Evolutionary conservation across 345 rosid genomes (phyloP), one percentile per base, ranked within the genome.

Genomic region (Sapria himalayana): DNA sequence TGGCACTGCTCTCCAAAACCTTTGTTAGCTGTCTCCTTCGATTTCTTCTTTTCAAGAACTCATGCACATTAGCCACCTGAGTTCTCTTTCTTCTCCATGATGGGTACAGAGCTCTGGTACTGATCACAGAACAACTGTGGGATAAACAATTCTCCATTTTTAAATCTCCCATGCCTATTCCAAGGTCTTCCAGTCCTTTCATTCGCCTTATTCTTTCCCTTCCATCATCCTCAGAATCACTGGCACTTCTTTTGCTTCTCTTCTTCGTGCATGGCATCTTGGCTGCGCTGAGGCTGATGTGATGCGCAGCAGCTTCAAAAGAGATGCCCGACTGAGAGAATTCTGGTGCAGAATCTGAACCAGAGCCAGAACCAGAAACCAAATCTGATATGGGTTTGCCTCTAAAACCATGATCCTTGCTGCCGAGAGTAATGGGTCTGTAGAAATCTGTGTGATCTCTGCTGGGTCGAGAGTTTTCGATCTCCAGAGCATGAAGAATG

Each of bases 201-300:
- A 91, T 91, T 1, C 99, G 79, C 75, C 80, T 80, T 50, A 51
- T 69, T 45, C 93, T 82, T 69, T 71, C 96, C 27, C 66, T 71
- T 50, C 98, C 98, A 69, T 89, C 98, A 63, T 80, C 99, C 68
- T 80, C 96, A 0, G 92, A 91, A 61, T 80, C 95, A 63, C 80
- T 91, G 12, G 93, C 92, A 11, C 92, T 91, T 65, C 68, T 75
- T 63, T 92, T 80, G 54, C 92, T 76, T 73, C 60, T 72, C 46
- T 52, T 73, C 33, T 50, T 65, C 42, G 48, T 39, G 52, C 78
- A 31, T 43, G 58, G 76, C 59, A 55, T 59, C 66, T 69, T 79
- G 29, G 55, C 49, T 55, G 60, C 60, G 56, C 48, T 61, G 19
- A 25, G 25, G n/a, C n/a, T n/a, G n/a, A n/a, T n/a, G n/a, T n/a